Percentiles rank a stretch among this genome's conserved stretches.
Evolutionary conservation across 2,329 filamentous ascomycete species (phyloP).

Genomic region (Alternaria angustiovoidea): DNA sequence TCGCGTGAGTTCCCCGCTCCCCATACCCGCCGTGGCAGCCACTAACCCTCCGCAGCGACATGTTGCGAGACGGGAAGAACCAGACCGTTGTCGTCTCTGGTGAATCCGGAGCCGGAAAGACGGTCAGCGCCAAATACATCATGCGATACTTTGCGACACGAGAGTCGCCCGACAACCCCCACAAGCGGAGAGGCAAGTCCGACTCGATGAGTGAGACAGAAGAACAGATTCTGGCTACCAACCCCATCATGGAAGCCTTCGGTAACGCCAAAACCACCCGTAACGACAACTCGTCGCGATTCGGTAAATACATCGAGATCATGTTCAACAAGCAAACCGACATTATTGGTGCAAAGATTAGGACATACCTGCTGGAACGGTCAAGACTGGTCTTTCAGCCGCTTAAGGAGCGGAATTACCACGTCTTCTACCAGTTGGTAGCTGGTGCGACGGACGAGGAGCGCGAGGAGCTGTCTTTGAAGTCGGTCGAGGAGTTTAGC

Average conservation of each 20-base stretch:
- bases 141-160: slow-evolving; percentile 99
- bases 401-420: slow-evolving; percentile 96
- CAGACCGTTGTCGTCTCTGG: slow-evolving; percentile 99
- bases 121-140: slow-evolving; percentile 99
- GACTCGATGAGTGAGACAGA: slow-evolving; percentile 96
- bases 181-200: slow-evolving; percentile 76
- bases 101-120: slow-evolving; percentile 98
- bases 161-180: slow-evolving; percentile 89
- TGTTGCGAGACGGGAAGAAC: slow-evolving; percentile 94
- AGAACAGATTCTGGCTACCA: slow-evolving; percentile 96
- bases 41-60: slow-evolving; percentile 70
- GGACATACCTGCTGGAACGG: slow-evolving; percentile 93
- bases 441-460: slow-evolving; percentile 88
- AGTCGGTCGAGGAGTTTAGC: slow-evolving; percentile 88
- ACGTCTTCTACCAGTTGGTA: slow-evolving; percentile 98
- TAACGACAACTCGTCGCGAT: slow-evolving; percentile 98
- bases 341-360: slow-evolving; percentile 97
- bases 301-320: slow-evolving; percentile 99
- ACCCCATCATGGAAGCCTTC: slow-evolving; percentile 99
- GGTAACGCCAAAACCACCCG: slow-evolving; percentile 99
- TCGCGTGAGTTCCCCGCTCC: slow-evolving; percentile 71
- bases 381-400: slow-evolving; percentile 97
- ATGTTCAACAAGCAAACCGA: slow-evolving; percentile 96
- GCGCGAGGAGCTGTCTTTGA: slow-evolving; percentile 78
- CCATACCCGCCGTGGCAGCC: background rate